These are phyloP conservation scores for Entamoeba dispar DNA, from an alignment of 208 protist genomes.

Conservation along the genomic window DNA sequence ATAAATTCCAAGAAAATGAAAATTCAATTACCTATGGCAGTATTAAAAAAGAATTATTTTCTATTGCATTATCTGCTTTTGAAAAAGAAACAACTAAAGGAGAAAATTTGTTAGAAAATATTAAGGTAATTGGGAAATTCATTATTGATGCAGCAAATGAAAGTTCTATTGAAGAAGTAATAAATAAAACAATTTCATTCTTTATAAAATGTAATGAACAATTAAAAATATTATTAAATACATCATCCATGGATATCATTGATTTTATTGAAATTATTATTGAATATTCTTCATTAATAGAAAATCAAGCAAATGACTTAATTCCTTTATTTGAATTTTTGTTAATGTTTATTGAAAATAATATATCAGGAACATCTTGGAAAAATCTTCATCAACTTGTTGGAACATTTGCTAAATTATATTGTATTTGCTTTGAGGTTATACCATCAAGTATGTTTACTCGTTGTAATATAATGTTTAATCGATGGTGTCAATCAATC, in stretches of 20 bases:
- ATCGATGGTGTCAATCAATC: not conserved
- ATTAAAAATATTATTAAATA: not conserved
- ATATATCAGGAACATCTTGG: not conserved
- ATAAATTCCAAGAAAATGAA: not conserved
- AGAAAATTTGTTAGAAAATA: not conserved
- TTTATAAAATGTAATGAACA: not conserved
- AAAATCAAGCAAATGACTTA: not conserved
- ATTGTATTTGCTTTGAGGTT: not conserved
- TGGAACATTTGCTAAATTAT: not conserved
- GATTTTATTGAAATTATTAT: not conserved
- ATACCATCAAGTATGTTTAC: not conserved
- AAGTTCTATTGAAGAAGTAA: not conserved
- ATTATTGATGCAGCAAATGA: not conserved
- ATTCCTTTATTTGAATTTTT: not conserved
- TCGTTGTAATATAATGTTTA: not conserved
- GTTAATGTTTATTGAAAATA: not conserved
- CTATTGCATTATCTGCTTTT: not conserved
- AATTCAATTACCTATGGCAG: not conserved
- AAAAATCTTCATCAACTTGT: not conserved
- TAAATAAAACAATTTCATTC: not conserved
- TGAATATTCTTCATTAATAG: not conserved
- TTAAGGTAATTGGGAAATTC: not conserved
- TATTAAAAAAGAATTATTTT: not conserved
- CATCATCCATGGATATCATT: not conserved
- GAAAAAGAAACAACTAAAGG: not conserved